Base-by-base conservation (phyloP, 768 basidiomycete species). In the Russula compacta region DNA sequence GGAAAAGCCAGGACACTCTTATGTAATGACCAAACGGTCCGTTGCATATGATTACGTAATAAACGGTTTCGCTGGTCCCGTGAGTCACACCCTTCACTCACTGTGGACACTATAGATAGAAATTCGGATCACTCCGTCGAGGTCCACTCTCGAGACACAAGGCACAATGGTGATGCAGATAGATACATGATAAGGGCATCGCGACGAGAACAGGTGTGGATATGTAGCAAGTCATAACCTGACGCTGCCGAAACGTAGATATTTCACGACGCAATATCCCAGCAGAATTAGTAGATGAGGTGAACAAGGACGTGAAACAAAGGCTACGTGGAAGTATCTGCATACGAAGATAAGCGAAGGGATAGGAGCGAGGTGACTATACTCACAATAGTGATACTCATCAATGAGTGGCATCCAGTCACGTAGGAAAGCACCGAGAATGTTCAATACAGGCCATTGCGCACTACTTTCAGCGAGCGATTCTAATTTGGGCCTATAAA, bases 361-460 rank as follows among this genome's bases (percentile, higher is more conserved):
- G 15, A 10, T 24, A 9, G 17, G 11, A 2, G 19, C 40, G 33
- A 33, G 11, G 46, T 10, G 38, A 39, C 40, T n/a, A 29, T 40
- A 78, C 91, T 62, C 69, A 91, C 91, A 93, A 78, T 93, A 93
- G 76, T 93, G 86, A 74, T 93, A 93, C 69, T 89, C 88, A 70
- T 93, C 84, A 62, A 93, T 89, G 70, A 93, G 74, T 19, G 90
- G 92, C 64, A 93, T 83, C 91, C 92, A 93, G 68, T 92, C 90
- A 64, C 83, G 85, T 60, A 90, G 70, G 60, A 93, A 74, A 29
- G 84, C 81, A 65, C 88, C 78, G 43, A 90, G 72, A 51, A 91
- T 70, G n/a, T 84, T 82, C 32, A 93, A 68, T 32, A 92, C 53
- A 15, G 89, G 89, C 48, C 77, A 78, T 58, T 75, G 75, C 3